These are phyloP conservation scores for Aschersonia sp. DNA, from an alignment of 2,329 filamentous ascomycete genomes.

Conservation along the genomic window DNA sequence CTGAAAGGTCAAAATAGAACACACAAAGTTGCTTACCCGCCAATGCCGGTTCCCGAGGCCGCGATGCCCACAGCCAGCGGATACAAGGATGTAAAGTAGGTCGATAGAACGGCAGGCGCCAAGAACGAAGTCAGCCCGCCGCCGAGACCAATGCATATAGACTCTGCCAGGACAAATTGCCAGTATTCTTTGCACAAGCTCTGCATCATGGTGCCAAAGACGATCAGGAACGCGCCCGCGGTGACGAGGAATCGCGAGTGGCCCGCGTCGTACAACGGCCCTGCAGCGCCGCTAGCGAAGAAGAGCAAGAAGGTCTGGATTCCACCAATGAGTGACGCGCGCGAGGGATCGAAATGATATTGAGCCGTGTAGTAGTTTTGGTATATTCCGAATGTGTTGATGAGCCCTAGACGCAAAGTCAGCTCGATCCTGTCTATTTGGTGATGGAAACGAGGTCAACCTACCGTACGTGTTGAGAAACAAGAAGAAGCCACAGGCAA, in stretches of 20 bases:
- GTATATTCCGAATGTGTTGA: constrained; percentile 35
- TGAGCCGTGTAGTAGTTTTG: constrained; percentile 37
- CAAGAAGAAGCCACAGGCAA: constrained; percentile 33
- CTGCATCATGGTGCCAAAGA: constrained; percentile 31
- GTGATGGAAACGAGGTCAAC: too few relatives aligned
- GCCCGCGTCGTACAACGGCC: constrained; percentile 32
- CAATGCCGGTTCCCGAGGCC: constrained; percentile 15
- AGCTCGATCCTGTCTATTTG: too few relatives aligned
- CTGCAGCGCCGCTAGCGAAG: constrained; percentile 16
- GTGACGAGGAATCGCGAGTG: constrained; percentile 25
- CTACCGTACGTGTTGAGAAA: constrained; percentile 41
- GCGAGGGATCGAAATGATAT: constrained; percentile 11
- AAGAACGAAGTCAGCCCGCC: constrained; percentile 25
- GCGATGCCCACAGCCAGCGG: constrained; percentile 19
- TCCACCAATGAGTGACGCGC: constrained; percentile 21
- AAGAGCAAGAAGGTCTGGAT: constrained; percentile 30
- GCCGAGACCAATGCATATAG: constrained; percentile 29
- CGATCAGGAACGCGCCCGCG: constrained; percentile 23
- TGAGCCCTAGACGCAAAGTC: constrained; percentile 4
- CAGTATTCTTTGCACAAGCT: constrained; percentile 23
- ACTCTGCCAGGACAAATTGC: constrained; percentile 29
- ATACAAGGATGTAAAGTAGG: constrained; percentile 15
- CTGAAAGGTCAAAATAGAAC: neutral
- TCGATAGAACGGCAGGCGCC: constrained; percentile 15
- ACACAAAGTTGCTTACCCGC: constrained; percentile 4